phyloP scores from a whole-genome alignment of 768 basidiomycete genomes.

The Pulveroboletus sp. region DNA sequence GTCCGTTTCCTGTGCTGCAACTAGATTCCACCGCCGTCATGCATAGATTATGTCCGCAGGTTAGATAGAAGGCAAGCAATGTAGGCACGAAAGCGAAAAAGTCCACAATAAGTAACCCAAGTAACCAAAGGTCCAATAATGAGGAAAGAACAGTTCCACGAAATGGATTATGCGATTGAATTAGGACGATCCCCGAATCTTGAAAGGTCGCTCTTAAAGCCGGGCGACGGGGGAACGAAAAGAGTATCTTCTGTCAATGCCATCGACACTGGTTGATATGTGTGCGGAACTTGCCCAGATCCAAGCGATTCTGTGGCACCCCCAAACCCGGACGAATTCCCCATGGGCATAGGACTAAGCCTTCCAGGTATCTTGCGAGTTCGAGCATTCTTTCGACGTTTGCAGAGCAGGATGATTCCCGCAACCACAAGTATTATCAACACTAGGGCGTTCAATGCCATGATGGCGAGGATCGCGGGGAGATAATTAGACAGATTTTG shows the following conservation, averaged over 20 bases:
- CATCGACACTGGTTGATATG: conserved; percentile 72
- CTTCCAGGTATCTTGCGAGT: conserved; percentile 41
- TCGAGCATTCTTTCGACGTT: conserved; percentile 40
- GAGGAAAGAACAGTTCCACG: neutral
- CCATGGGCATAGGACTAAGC: conserved; percentile 58
- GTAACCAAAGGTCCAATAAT: conserved; percentile 5
- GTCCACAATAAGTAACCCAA: conserved; percentile 4
- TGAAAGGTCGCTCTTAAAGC: conserved; percentile 42
- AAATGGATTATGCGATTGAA: conserved; percentile 35
- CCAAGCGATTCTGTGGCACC: conserved; percentile 36
- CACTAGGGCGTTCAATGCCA: conserved; percentile 75
- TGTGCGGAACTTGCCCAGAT: conserved; percentile 41
- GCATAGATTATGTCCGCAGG: conserved; percentile 1
- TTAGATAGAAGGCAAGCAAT: conserved; percentile 11
- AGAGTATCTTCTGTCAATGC: conserved; percentile 46
- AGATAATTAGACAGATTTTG: conserved; percentile 62
- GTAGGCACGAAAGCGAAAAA: conserved; percentile 1
- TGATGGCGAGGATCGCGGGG: conserved; percentile 71
- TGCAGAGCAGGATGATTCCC: conserved; percentile 54
- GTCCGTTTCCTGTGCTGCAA: conserved; percentile 4
- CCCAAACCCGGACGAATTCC: conserved; percentile 32
- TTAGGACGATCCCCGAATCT: conserved; percentile 39
- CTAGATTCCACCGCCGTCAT: neutral
- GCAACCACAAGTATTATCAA: conserved; percentile 54
- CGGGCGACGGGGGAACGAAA: conserved; percentile 54